Evolutionary conservation across 2,329 filamentous ascomycete genomes (phyloP).

Genomic region (Chalara sp.): DNA sequence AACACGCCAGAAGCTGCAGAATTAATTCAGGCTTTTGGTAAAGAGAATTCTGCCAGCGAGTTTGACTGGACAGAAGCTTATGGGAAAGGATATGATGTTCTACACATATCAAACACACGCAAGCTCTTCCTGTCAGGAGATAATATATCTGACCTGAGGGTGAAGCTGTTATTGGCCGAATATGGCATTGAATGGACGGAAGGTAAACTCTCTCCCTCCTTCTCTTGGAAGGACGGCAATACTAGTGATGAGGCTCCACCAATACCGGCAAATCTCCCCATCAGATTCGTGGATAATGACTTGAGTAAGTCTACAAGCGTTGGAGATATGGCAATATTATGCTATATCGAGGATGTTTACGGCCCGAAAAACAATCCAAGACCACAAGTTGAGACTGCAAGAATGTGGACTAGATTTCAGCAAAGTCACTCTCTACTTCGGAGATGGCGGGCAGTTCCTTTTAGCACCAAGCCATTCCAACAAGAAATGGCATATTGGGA

Average conservation of each 20-base stretch:
- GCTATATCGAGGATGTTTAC: constrained; percentile 53
- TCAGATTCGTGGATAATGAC: constrained; percentile 52
- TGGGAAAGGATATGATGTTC: constrained; percentile 75
- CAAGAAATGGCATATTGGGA: constrained; percentile 25
- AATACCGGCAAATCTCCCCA: constrained; percentile 20
- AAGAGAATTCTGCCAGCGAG: constrained; percentile 68
- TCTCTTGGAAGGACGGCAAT: constrained; percentile 22
- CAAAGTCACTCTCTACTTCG: constrained; percentile 15
- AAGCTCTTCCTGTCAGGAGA: constrained; percentile 44
- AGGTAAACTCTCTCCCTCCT: constrained; percentile 19
- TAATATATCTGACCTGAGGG: constrained; percentile 38
- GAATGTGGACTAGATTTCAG: constrained; percentile 20
- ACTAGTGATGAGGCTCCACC: constrained; percentile 10
- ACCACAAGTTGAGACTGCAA: constrained; percentile 18
- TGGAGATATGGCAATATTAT: constrained; percentile 46
- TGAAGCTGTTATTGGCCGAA: constrained; percentile 44
- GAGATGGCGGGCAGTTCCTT: constrained; percentile 17
- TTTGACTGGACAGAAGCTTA: constrained; percentile 75
- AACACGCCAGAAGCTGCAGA: constrained; percentile 56
- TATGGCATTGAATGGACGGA: constrained; percentile 34
- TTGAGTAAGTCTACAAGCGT: constrained; percentile 37
- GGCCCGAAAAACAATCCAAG: constrained; percentile 18
- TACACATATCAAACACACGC: constrained; percentile 46
- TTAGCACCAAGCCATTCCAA: constrained; percentile 15
- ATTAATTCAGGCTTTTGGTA: constrained; percentile 74